Evolutionary conservation across 805 yeast species (phyloP), one percentile per base, ranked within the genome.

Genomic region (Lachancea waltii): DNA sequence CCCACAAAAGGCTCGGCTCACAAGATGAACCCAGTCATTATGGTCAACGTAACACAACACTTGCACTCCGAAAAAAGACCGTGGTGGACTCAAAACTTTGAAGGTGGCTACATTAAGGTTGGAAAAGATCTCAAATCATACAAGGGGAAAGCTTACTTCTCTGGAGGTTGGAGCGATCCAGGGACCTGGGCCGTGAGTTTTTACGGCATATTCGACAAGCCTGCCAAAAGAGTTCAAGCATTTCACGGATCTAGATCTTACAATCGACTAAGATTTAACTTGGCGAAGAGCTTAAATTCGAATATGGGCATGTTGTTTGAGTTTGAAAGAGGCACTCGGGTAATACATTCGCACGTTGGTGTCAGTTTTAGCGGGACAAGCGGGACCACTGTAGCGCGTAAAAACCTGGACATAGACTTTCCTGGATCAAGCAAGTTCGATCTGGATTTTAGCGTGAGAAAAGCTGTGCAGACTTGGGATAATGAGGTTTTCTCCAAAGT

Each of bases 81-180:
- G 4, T 53, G 56, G 53, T 60, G 64, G 63, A 49, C 61, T 5
- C 64, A 62, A 35, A 44, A 54, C 33, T 54, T 59, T 38, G 50
- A 48, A n/a, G 48, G 52, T 35, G 62, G 63, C 2, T 39, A 53
- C 3, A 37, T 57, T 21, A 43, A 37, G 9, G 49, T 53, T 5
- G 20, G 38, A 17, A 35, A 21, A 14, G 43, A 49, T 16, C 20
- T 36, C 19, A 35, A 36, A 20, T 42, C 46, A 1, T 60, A 62
- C 41, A 39, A 46, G 7, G 65, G 65, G 2, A 22, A 47, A 11
- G 45, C 55, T 0, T 47, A 56, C 2, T 46, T 58, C 21, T 44
- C 46, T 11, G 62, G 63, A 16, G 67, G 67, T 4, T 60, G 64
- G 64, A 62, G 60, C 9, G 50, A 51, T 6, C 59, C 57, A 33